phyloP scores from a whole-genome alignment of 306 rosid species.

The Quercus agrifolia region DNA sequence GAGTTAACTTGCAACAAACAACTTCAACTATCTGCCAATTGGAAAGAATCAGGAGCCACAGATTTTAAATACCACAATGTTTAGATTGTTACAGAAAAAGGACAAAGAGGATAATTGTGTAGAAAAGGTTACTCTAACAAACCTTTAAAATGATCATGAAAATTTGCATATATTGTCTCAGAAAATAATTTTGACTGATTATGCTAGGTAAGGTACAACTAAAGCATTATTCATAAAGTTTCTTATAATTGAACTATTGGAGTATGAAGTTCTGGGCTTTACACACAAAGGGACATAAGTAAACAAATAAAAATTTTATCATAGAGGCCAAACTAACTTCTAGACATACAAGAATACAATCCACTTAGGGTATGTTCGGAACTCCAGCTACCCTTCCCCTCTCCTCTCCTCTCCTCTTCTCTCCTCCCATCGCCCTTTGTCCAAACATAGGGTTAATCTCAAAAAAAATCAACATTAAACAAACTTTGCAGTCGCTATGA shows the following conservation, averaged over 20 bases:
- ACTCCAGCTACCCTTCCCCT: no score
- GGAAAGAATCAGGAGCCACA: conserved; percentile 22
- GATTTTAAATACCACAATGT: background rate
- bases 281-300: background rate
- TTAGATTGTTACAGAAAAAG: background rate
- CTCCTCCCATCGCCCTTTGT: no score
- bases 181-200: background rate
- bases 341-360: background rate
- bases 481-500: background rate
- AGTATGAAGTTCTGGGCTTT: background rate
- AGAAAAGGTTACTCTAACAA: background rate
- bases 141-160: background rate
- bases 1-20: conserved; percentile 95
- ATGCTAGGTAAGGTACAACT: background rate
- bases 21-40: conserved; percentile 84
- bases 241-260: background rate
- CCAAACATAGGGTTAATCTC: background rate
- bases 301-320: background rate
- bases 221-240: background rate
- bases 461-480: background rate
- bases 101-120: background rate
- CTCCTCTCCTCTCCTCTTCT: no score
- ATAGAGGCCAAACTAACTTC: background rate
- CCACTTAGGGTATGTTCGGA: background rate
- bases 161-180: background rate